phyloP scores from a whole-genome alignment of 2,329 filamentous ascomycete species.

The Penicillium sp. region DNA sequence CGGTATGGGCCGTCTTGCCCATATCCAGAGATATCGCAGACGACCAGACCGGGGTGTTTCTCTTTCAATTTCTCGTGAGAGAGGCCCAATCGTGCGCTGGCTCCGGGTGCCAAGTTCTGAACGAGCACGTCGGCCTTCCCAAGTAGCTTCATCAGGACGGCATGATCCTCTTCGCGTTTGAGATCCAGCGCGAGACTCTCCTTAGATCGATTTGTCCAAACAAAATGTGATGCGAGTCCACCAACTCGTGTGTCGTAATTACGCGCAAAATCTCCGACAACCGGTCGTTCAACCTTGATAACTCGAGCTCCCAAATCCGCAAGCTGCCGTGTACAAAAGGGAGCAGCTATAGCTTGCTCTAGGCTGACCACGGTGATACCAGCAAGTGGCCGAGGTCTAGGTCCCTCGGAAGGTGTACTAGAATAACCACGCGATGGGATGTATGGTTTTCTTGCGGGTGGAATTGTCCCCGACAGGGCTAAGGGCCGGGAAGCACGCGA shows the following conservation, averaged over 20 bases:
- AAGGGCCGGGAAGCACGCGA: neutral
- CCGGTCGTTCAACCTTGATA: constrained; percentile 54
- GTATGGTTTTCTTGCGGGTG: neutral
- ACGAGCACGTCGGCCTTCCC: constrained; percentile 51
- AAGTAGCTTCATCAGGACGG: constrained; percentile 45
- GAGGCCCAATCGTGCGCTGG: constrained; percentile 47
- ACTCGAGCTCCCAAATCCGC: constrained; percentile 54
- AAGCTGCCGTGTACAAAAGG: constrained; percentile 54
- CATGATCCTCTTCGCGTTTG: constrained; percentile 45
- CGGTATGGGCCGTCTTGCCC: constrained; percentile 51
- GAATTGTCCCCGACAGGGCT: neutral
- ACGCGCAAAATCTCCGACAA: constrained; percentile 52
- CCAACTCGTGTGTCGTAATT: constrained; percentile 51
- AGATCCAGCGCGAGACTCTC: constrained; percentile 52
- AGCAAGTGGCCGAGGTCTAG: constrained; percentile 33
- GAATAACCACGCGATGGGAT: constrained; percentile 7
- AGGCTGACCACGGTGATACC: constrained; percentile 52
- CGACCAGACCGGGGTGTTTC: constrained; percentile 47
- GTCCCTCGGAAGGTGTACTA: neutral
- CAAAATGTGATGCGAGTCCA: constrained; percentile 52
- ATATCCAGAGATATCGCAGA: constrained; percentile 55
- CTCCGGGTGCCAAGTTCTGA: constrained; percentile 53
- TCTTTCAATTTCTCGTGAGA: constrained; percentile 45
- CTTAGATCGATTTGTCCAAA: constrained; percentile 56
- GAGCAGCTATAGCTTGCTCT: constrained; percentile 54